Evolutionary conservation across 306 rosid genomes (phyloP).

Genomic region (Quercus variabilis): DNA sequence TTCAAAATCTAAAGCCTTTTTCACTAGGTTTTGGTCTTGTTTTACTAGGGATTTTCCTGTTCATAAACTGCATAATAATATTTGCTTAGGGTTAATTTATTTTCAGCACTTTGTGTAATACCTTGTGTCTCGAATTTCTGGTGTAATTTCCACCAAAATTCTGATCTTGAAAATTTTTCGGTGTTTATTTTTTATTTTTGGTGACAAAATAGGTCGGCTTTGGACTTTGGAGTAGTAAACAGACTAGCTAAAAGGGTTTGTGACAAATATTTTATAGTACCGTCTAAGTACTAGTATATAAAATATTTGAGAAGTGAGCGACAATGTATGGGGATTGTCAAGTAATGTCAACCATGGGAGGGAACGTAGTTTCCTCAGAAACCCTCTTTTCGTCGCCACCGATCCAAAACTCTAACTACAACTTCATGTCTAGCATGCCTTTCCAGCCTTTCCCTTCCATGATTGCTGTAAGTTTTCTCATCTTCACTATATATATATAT

Average conservation of each 20-base stretch:
- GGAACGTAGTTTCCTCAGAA: slow-evolving; percentile 67
- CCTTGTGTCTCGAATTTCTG: neutral
- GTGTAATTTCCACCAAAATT: neutral
- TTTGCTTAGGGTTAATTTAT: neutral
- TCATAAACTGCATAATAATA: neutral
- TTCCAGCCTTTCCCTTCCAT: slow-evolving; percentile 63
- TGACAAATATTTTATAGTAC: no score
- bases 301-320: slow-evolving; percentile 8
- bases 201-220: no score
- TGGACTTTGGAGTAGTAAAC: no score
- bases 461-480: slow-evolving; percentile 27
- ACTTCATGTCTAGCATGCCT: slow-evolving; percentile 72
- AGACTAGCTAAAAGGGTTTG: no score
- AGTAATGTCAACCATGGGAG: slow-evolving; percentile 85
- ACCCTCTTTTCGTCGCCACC: slow-evolving; percentile 67
- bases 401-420: slow-evolving; percentile 83
- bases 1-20: neutral
- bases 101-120: no score
- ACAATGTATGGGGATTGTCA: slow-evolving; percentile 95
- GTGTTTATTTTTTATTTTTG: neutral
- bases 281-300: no score
- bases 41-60: neutral
- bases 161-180: neutral
- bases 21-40: neutral
- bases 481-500: neutral